Evolutionary conservation across 805 yeast species (phyloP), one percentile per base, ranked within the genome.

Genomic region (Saccharomycopsis lassenensis): DNA sequence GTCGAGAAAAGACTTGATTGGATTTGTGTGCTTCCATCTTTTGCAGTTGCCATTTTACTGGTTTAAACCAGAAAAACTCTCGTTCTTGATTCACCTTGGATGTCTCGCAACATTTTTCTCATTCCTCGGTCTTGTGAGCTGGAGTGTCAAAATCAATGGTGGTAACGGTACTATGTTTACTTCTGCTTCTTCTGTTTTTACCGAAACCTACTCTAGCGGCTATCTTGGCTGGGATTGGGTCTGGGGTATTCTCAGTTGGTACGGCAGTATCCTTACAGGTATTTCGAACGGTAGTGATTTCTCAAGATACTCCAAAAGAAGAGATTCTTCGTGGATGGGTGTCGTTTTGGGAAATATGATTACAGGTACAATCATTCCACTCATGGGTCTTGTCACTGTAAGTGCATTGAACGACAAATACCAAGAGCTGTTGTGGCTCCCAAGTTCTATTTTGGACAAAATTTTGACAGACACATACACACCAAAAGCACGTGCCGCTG

Each of bases 361-460:
- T 5, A 42, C 54, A 7, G 67, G 67, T 3, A 49, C 59, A 5
- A 38, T 62, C 27, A 55, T 63, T 15, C 68, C 70, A 11, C 44
- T 64, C 10, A 54, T 65, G 45, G 70, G 70, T n/a, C 48, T 63
- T 31, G 36, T 65, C 18, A 51, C 61, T 6, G 61, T 69, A 7
- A 58, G 62, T 29, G 61, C 68, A 2, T 46, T 59, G 23, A 38
- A 46, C 24, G 57, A 52, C 24, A 47, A 55, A 17, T 60, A 56
- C 35, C 62, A 60, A 11, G 50, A 49, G 15, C 47, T 46, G 7
- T 26, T 46, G 58, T 61, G 67, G 67, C 39, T 46, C 19, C 67
- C 67, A 7, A 52, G 56, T 27, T 53, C 55, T 24, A 50, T 61
- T 10, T 48, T 54, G 18, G 39, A 46, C 6, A 35, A 41, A 11